Percentiles rank a stretch among this genome's conserved stretches.
These are phyloP conservation scores for Agroathelia rolfsii DNA, from an alignment of 1,284 basidiomycete genomes.

Conservation along the genomic window DNA sequence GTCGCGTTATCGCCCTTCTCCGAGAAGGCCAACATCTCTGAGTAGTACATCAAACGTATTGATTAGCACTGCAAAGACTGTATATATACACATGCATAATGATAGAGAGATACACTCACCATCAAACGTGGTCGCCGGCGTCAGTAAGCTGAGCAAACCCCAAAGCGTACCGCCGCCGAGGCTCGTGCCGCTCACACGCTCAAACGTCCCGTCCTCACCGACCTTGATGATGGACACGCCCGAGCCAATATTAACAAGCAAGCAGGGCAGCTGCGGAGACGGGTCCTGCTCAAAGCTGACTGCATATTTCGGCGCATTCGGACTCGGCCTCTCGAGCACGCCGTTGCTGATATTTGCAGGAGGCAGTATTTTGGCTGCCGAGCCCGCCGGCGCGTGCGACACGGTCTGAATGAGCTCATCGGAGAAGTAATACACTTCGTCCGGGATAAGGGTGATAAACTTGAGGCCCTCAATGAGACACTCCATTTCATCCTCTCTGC, in stretches of 20 bases:
- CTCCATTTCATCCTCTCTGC: conserved; percentile 96
- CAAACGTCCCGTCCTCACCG: conserved; percentile 89
- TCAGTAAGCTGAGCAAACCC: conserved; percentile 91
- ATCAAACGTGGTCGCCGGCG: conserved; percentile 93
- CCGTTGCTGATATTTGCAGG: conserved; percentile 9
- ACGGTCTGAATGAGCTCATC: conserved; percentile 91
- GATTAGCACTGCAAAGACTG: no score
- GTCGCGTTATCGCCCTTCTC: conserved; percentile 89
- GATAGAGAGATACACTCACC: conserved; percentile 45
- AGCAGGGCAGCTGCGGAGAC: conserved; percentile 85
- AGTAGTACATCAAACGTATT: conserved; percentile 9
- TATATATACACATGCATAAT: neutral
- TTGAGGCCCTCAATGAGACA: conserved; percentile 95
- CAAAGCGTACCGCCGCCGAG: conserved; percentile 99
- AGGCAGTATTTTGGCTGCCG: no score
- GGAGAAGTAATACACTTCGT: conserved; percentile 98
- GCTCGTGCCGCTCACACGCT: conserved; percentile 95
- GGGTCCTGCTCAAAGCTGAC: conserved; percentile 78
- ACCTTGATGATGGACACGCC: conserved; percentile 98
- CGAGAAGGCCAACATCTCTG: conserved; percentile 94
- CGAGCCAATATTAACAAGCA: conserved; percentile 97
- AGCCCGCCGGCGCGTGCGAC: conserved; percentile 46
- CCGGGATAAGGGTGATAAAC: conserved; percentile 93
- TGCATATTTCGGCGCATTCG: conserved; percentile 83
- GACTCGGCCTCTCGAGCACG: conserved; percentile 79